phyloP scores from a whole-genome alignment of 345 rosid species.

The Linum usitatissimum region DNA sequence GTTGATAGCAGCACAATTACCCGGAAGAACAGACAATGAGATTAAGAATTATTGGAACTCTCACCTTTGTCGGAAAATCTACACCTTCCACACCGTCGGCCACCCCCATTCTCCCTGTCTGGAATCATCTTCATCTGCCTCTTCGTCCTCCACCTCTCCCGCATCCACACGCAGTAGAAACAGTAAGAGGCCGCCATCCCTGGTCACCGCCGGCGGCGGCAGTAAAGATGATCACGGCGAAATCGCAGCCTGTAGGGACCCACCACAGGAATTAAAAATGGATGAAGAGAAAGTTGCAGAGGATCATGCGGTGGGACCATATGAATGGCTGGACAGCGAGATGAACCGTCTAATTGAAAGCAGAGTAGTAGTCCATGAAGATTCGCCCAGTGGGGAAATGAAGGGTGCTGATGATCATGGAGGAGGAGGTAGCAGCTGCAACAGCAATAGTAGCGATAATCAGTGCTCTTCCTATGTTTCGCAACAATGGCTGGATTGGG shows the following conservation, averaged over 20 bases:
- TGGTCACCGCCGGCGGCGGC: too few relatives aligned
- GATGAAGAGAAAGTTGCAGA: neutral
- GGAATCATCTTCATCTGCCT: neutral
- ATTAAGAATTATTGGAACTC: constrained; percentile 3
- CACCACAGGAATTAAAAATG: neutral
- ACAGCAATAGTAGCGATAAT: neutral
- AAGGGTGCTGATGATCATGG: neutral
- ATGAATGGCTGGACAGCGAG: constrained; percentile 5
- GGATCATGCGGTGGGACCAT: neutral
- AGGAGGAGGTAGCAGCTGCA: neutral
- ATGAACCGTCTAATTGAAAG: neutral
- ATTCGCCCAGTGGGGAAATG: neutral
- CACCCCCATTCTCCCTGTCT: neutral
- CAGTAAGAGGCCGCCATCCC: too few relatives aligned
- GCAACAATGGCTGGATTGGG: constrained; percentile 1
- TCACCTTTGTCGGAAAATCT: neutral
- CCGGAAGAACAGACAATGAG: constrained; percentile 5
- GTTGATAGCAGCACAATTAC: neutral
- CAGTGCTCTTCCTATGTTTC: too few relatives aligned
- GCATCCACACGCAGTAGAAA: neutral
- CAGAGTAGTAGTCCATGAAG: neutral
- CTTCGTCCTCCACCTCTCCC: neutral
- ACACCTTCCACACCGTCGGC: neutral
- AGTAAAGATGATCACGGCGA: too few relatives aligned
- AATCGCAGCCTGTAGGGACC: too few relatives aligned